Conservation (phyloP, 345 rosid species). For the Syzygium oleosum region DNA sequence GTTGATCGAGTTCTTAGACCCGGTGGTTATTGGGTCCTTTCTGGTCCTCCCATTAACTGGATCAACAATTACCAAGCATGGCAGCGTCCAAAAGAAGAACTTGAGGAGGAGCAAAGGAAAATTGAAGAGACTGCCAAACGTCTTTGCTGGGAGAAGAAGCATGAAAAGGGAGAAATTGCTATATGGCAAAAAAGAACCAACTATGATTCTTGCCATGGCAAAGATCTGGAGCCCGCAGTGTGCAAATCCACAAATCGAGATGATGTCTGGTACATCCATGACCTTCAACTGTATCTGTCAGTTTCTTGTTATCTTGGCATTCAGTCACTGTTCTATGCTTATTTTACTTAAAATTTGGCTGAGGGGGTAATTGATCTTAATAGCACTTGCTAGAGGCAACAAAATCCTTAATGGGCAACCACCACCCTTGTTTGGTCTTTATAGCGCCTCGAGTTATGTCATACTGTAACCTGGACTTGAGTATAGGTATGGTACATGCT, state of each 20-base stretch:
- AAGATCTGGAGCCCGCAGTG: conserved; percentile 19
- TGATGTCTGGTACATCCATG: conserved; percentile 45
- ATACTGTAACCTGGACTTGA: neutral
- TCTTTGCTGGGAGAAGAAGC: conserved; percentile 73
- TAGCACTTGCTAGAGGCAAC: neutral
- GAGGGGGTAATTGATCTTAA: neutral
- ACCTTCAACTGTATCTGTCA: neutral
- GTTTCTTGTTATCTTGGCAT: neutral
- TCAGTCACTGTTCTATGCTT: neutral
- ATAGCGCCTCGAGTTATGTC: neutral
- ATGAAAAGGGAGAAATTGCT: conserved; percentile 56
- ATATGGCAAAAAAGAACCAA: conserved; percentile 52
- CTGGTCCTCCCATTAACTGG: conserved; percentile 65
- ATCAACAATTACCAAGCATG: conserved; percentile 37
- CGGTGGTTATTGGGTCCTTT: conserved; percentile 67
- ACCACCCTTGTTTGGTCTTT: neutral
- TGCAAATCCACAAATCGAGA: conserved; percentile 35
- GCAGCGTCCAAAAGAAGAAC: conserved; percentile 49
- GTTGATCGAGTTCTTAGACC: conserved; percentile 66
- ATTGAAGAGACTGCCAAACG: conserved; percentile 53
- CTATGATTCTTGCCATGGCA: conserved; percentile 26
- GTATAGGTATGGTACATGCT: neutral
- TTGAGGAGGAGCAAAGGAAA: conserved; percentile 45
- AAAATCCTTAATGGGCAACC: neutral
- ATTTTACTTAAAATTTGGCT: neutral